Base-by-base conservation (phyloP, 345 rosid genomes). In the Eutrema japonicum region DNA sequence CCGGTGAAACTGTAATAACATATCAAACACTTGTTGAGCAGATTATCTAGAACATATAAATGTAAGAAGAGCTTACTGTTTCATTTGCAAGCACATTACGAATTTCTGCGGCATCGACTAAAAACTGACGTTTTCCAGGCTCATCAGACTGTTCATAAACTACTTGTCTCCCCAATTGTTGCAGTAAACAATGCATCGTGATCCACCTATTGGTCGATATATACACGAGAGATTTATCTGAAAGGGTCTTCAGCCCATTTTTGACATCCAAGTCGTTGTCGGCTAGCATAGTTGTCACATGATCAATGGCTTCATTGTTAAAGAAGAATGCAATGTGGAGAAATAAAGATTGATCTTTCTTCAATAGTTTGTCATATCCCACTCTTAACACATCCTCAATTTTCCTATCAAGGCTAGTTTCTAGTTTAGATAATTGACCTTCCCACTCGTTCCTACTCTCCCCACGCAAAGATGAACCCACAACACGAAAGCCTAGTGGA, bases 271-370 rank as follows among this genome's bases (percentile, higher is more conserved):
- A 22, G 5, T 77, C 27, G 14, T 42, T 62, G 22, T 43, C 59
- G 1, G 66, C 74, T 0, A 74, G 55, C 11, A 74, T 50, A 32
- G 29, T 22, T 9, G 3, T 42, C 16, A 77, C 58, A 12, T 2
- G 0, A 11, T 56, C 42, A 16, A 18, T 0, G 2, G 10, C 2
- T 11, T 33, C 22, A 2, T 76, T 57, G 10, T 58, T 73, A 7
- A 77, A 77, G 63, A 79, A 77, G 18, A 63, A 70, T 7, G 81
- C 81, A 42, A 83, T 74, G 30, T 80, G 82, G 3, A 77, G 58
- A 77, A 83, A 83, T 0, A 80, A 8, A 8, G 10, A 7, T 53
- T 78, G 43, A 7, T 64, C 5, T 27, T 53, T 14, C 38, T 56
- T 46, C n/a, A 45, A 8, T 4, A 83, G 30, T n/a, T 65, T 77